phyloP scores from a whole-genome alignment of 495 filamentous ascomycete genomes.

The Antarctomyces pellizariae region DNA sequence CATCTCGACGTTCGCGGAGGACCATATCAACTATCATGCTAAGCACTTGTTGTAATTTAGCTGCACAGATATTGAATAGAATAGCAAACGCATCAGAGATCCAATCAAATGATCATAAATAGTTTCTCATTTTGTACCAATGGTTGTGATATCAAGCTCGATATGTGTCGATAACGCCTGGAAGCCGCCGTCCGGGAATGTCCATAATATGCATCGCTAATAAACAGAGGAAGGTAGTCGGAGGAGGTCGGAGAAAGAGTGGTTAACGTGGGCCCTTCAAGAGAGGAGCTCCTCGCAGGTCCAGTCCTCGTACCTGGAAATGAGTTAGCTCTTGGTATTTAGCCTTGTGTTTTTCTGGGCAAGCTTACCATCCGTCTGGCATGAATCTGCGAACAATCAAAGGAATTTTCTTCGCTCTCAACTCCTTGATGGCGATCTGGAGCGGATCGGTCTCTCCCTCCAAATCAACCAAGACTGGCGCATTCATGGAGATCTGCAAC shows the following conservation, averaged over 20 bases:
- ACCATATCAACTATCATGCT: conserved; percentile 79
- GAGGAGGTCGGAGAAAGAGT: no score
- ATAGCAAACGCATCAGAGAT: no score
- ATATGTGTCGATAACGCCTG: no score
- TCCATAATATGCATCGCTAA: no score
- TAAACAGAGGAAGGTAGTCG: no score
- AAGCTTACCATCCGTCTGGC: conserved; percentile 85
- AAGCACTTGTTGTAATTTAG: conserved; percentile 58
- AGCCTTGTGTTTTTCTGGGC: conserved; percentile 1
- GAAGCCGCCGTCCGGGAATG: no score
- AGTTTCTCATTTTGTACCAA: no score
- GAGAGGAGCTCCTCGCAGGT: conserved; percentile 81
- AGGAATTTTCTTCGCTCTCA: conserved; percentile 95
- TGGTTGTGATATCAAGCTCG: no score
- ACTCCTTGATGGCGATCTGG: conserved; percentile 90
- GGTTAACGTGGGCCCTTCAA: no score
- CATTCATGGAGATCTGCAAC: conserved; percentile 96
- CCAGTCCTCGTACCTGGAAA: conserved; percentile 86
- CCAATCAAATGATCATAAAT: no score
- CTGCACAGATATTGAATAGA: no score
- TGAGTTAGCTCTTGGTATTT: conserved; percentile 8
- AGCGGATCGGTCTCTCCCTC: conserved; percentile 96
- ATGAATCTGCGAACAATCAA: conserved; percentile 84
- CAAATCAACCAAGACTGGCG: conserved; percentile 84
- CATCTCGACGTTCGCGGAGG: conserved; percentile 68